Evolutionary conservation across 129 eudicot species (phyloP).

Genomic region (Erigeron canadensis): DNA sequence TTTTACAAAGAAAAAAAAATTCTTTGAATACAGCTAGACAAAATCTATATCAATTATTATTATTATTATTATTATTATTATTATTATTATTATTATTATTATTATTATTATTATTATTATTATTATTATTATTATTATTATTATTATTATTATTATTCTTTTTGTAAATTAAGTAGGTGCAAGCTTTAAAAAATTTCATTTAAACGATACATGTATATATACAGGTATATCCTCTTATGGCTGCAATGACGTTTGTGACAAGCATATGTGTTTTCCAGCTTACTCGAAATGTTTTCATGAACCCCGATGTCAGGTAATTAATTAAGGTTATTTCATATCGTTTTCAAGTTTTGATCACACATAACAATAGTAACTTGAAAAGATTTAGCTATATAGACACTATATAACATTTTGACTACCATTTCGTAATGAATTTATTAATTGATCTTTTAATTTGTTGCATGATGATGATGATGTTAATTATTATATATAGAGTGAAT

Average conservation of each 20-base stretch:
- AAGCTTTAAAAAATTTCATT: background rate
- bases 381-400: background rate
- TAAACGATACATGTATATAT: background rate
- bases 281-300: constrained; percentile 68
- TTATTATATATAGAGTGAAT: constrained; percentile 47
- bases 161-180: background rate
- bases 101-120: no score
- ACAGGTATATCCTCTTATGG: constrained; percentile 91
- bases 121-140: no score
- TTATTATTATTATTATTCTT: no score
- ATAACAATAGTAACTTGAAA: background rate
- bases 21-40: no score
- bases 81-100: no score
- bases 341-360: background rate
- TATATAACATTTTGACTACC: background rate
- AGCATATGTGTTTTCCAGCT: constrained; percentile 84
- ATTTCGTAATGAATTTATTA: background rate
- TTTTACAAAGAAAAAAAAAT: no score
- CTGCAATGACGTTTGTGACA: constrained; percentile 86
- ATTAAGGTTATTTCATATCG: background rate
- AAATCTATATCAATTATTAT: no score
- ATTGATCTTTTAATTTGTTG: background rate
- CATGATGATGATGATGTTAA: background rate
- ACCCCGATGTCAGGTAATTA: constrained; percentile 85
- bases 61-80: no score